Base-by-base conservation (phyloP, 2,329 filamentous ascomycete species). In the Fusarium pseudocircinatum region DNA sequence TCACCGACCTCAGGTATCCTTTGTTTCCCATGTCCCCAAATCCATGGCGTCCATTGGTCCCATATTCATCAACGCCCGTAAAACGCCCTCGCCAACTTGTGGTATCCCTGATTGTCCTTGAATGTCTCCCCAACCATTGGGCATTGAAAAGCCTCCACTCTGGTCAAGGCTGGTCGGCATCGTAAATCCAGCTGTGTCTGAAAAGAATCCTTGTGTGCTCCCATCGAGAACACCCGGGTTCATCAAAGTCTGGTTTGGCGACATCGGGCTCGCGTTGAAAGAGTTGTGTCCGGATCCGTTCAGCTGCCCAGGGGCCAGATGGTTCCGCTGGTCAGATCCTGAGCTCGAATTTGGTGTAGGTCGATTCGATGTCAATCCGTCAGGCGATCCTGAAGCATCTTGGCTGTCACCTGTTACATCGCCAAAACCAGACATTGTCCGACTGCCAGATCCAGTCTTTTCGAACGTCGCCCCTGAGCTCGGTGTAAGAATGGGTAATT, bases 1-100 rank as follows among this genome's bases (percentile, higher is more conserved):
- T 68, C n/a, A 22, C 72, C 60, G 22, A 32, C 57, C 71, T 70
- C 68, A 74, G 78, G 79, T 75, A 44, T 81, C 78, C 12, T 75
- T 78, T 30, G 79, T 72, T 64, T 87, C 86, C 87, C 87, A 88
- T 37, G 83, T 80, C 22, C 82, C 83, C 65, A 88, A 80, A 72
- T 89, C 88, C 87, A 91, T 89, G 16, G 86, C 85, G 72, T 91
- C 89, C 85, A 91, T 89, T 0, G 88, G 84, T 13, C 86, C 87
- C 82, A 90, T 86, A 61, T 85, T 87, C 85, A 90, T 88, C 63
- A 91, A 80, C 14, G 87, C 86, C 64, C 87, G 83, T 52, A 91
- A 79, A 47, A 91, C 85, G 0, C 88, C 88, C 54, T 91, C 88
- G 0, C 87, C 85, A 20, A 89, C 85, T 10, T 87, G 87, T 26